Base-by-base conservation (phyloP, 2,329 filamentous ascomycete species). In the Rutstroemia sydowiana region DNA sequence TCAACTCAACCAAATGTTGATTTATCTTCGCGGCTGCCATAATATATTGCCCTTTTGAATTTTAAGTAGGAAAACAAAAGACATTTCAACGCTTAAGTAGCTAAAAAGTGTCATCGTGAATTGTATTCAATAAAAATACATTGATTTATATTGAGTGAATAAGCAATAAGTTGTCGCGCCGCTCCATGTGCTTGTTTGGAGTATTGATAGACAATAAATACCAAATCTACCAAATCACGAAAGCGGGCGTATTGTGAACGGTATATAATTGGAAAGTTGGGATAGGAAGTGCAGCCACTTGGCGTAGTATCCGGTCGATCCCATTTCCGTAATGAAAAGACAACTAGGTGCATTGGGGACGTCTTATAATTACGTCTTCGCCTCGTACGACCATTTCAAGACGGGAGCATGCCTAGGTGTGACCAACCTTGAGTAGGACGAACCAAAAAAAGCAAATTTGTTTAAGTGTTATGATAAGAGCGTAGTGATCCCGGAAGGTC, bases 1-100 rank as follows among this genome's bases (percentile, higher is more conserved):
- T 75, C 14, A 48, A 21, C 20, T 26, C 16, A 26, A 51, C 44
- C 20, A 53, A 18, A 6, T 48, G 31, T 41, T 45, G 18, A 20
- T 47, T 52, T n/a, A 47, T 31, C n/a, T 34, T 28, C 36, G 23
- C 20, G 2, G 43, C 18, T 40, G 46, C 37, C 46, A 48, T 51
- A 3, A 11, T 51, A n/a, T 23, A 28, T 26, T 45, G 23, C 34
- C 41, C 32, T 28, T 51, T 21, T 45, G 28, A 14, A 10, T 31
- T 31, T n/a, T 16, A 37, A 45, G 16, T 39, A 13, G 48, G 45
- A 45, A 45, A 51, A 39, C 23, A 39, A 51, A 45, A 51, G 41
- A 31, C 41, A 51, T 45, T 45, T 39, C 41, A 23, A 28, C 7
- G 11, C 39, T 45, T 51, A 45, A 20, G 31, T 13, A 18, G 36